phyloP scores from a whole-genome alignment of 768 basidiomycete species.

The Mycena amicta region DNA sequence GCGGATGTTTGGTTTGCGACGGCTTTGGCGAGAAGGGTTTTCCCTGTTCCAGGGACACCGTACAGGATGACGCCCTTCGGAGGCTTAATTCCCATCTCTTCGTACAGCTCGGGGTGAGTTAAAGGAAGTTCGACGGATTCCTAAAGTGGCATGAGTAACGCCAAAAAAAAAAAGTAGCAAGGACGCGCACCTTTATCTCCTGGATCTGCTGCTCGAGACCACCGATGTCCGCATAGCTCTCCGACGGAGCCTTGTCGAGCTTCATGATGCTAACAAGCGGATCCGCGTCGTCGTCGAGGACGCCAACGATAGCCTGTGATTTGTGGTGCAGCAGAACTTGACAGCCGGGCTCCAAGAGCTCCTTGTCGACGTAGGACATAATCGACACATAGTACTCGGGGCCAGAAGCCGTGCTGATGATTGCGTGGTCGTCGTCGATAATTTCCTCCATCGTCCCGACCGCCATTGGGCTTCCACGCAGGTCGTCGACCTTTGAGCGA shows the following conservation, averaged over 20 bases:
- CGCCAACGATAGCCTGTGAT: conserved; percentile 92
- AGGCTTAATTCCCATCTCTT: conserved; percentile 99
- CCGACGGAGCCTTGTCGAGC: conserved; percentile 97
- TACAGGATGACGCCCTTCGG: conserved; percentile 99
- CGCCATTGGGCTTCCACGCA: conserved; percentile 96
- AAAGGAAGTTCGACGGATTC: conserved; percentile 98
- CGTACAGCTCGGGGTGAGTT: conserved; percentile 97
- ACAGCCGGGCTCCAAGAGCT: conserved; percentile 94
- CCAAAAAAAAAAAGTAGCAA: not conserved
- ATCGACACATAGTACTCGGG: conserved; percentile 98
- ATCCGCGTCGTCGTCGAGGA: conserved; percentile 92
- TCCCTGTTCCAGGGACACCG: conserved; percentile 97
- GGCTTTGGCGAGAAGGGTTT: conserved; percentile 96
- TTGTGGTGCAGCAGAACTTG: conserved; percentile 95
- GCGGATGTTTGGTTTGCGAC: conserved; percentile 98
- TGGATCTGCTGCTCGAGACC: conserved; percentile 96
- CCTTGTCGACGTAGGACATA: conserved; percentile 98
- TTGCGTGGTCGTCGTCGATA: conserved; percentile 98
- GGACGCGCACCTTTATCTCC: conserved; percentile 84
- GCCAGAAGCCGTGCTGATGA: conserved; percentile 91
- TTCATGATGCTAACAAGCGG: conserved; percentile 99
- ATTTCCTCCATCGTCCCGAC: conserved; percentile 98
- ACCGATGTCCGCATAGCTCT: conserved; percentile 98
- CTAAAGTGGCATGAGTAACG: conserved; percentile 38
- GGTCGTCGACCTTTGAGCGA: conserved; percentile 87